Conservation (phyloP, 805 yeast species). For the Lachancea cidri region DNA sequence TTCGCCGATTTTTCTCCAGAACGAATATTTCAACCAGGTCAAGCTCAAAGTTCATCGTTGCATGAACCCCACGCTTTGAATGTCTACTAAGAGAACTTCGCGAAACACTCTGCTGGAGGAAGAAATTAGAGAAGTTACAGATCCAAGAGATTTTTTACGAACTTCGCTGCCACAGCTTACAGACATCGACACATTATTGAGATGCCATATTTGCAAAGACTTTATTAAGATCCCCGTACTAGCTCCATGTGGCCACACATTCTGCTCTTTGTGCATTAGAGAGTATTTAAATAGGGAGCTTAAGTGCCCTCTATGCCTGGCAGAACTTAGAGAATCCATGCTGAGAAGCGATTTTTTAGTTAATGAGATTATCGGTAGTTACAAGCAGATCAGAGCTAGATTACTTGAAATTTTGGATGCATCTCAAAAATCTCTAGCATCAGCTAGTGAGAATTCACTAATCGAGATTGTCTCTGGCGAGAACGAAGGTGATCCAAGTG, state of each 20-base stretch:
- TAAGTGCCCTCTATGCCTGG: slow-evolving; percentile 74
- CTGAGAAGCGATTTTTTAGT: slow-evolving; percentile 60
- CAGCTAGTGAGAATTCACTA: slow-evolving; percentile 13
- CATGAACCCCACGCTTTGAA: background rate
- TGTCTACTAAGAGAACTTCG: background rate
- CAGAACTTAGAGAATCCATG: slow-evolving; percentile 63
- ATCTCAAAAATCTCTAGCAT: slow-evolving; percentile 1
- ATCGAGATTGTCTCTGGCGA: slow-evolving; percentile 31
- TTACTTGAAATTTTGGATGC: slow-evolving; percentile 32
- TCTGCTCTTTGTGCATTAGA: slow-evolving; percentile 83
- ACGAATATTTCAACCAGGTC: background rate
- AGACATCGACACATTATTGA: slow-evolving; percentile 61
- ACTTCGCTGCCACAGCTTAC: slow-evolving; percentile 51
- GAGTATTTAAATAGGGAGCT: slow-evolving; percentile 55
- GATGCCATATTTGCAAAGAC: slow-evolving; percentile 90
- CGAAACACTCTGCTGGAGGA: slow-evolving; percentile 4
- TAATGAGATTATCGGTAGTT: slow-evolving; percentile 65
- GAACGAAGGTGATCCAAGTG: slow-evolving; percentile 19
- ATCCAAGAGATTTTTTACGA: slow-evolving; percentile 65
- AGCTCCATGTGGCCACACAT: slow-evolving; percentile 83
- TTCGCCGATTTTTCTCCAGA: too few relatives aligned
- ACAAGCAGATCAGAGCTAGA: slow-evolving; percentile 38
- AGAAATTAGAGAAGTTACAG: slow-evolving; percentile 37
- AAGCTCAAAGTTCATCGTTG: background rate
- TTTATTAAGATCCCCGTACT: slow-evolving; percentile 72